These are phyloP conservation scores for Corinectria fuckeliana DNA, from an alignment of 2,329 filamentous ascomycete species.

Conservation along the genomic window DNA sequence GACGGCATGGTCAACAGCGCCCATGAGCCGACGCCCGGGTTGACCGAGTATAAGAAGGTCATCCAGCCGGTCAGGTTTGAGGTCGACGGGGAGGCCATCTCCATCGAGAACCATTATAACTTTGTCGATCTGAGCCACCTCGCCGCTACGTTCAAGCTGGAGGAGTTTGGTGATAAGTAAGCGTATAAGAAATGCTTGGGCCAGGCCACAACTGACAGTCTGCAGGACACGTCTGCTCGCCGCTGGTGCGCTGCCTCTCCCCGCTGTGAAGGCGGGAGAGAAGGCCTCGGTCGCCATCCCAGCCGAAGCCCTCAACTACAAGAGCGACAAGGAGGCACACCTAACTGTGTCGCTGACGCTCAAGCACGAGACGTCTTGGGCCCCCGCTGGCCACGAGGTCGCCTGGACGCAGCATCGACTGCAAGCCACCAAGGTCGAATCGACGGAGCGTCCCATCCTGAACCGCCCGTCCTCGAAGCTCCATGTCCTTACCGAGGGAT, in stretches of 20 bases:
- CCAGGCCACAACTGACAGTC: conserved; percentile 7
- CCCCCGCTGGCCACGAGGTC: conserved; percentile 58
- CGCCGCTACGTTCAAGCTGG: conserved; percentile 51
- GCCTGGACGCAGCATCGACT: conserved; percentile 60
- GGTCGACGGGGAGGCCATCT: conserved; percentile 45
- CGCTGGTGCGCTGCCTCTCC: conserved; percentile 49
- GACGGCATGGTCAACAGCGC: conserved; percentile 62
- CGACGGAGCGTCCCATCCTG: background rate
- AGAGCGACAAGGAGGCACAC: conserved; percentile 48
- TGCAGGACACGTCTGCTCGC: conserved; percentile 33
- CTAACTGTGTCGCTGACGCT: conserved; percentile 54
- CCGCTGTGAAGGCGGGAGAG: conserved; percentile 48
- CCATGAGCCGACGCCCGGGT: conserved; percentile 62
- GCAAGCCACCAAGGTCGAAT: background rate
- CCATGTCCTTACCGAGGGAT: conserved; percentile 21
- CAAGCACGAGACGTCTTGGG: conserved; percentile 56
- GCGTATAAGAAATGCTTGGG: conserved; percentile 2
- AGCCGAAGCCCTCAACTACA: conserved; percentile 33
- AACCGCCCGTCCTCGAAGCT: conserved; percentile 32
- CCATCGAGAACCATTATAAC: conserved; percentile 57
- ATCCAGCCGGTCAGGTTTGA: conserved; percentile 59
- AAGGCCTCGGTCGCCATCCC: conserved; percentile 45
- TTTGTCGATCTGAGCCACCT: conserved; percentile 54
- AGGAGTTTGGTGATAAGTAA: conserved; percentile 50
- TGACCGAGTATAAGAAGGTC: conserved; percentile 63